Percentiles rank a stretch among this genome's conserved stretches.
Conservation (phyloP, 345 rosid species). For the Aquilaria malaccensis region DNA sequence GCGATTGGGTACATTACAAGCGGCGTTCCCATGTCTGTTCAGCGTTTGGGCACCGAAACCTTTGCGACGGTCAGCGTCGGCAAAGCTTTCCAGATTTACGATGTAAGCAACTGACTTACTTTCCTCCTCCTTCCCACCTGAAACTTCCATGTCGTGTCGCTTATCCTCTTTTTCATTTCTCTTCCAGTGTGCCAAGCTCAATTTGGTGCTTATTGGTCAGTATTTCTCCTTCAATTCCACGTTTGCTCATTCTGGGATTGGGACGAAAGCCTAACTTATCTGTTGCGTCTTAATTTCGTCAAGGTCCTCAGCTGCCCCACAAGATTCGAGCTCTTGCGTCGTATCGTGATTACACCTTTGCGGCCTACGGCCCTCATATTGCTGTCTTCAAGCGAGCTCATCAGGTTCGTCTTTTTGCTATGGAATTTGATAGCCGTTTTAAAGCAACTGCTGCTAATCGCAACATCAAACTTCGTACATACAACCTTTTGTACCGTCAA, state of each 20-base stretch:
- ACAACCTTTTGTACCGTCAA: not conserved
- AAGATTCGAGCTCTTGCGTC: constrained; percentile 90
- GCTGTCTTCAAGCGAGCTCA: constrained; percentile 83
- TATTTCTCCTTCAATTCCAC: not conserved
- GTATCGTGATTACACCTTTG: constrained; percentile 81
- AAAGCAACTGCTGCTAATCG: too few relatives aligned
- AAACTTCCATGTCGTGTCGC: not conserved
- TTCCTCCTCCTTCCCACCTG: not conserved
- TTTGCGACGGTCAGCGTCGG: constrained; percentile 89
- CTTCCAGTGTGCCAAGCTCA: constrained; percentile 86
- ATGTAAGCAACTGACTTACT: constrained; percentile 22
- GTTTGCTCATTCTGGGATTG: not conserved
- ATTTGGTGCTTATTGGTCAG: constrained; percentile 64
- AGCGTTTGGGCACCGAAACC: constrained; percentile 83
- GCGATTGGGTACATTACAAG: constrained; percentile 87
- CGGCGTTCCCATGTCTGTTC: constrained; percentile 78
- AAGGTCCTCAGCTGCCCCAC: constrained; percentile 82
- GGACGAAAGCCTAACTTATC: not conserved
- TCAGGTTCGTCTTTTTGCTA: constrained; percentile 36
- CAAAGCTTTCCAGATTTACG: constrained; percentile 89
- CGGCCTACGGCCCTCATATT: constrained; percentile 59
- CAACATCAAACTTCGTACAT: not conserved
- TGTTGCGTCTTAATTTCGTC: not conserved
- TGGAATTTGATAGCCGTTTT: too few relatives aligned
- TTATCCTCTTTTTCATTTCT: not conserved